phyloP scores from a whole-genome alignment of 805 yeast genomes.

The Zygosaccharomyces siamensis region DNA sequence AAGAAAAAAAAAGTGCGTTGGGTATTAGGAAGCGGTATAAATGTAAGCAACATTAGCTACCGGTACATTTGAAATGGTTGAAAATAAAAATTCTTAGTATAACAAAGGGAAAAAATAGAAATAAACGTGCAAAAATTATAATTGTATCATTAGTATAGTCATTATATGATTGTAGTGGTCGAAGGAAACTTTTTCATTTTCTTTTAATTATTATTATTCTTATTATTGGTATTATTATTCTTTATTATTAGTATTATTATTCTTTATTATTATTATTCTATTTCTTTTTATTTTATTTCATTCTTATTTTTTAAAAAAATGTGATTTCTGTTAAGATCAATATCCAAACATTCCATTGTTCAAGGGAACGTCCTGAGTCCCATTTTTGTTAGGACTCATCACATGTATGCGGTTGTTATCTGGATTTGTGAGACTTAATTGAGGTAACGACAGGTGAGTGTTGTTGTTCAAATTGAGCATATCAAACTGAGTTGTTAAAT shows the following conservation, averaged over 20 bases:
- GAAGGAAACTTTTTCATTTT: not conserved
- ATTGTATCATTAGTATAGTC: not conserved
- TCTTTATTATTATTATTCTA: not conserved
- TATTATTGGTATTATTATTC: too few relatives aligned
- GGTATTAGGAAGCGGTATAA: too few relatives aligned
- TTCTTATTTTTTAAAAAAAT: not conserved
- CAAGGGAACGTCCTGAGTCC: slow-evolving; percentile 10
- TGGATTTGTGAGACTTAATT: slow-evolving; percentile 28
- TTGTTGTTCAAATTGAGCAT: slow-evolving; percentile 27
- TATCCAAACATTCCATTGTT: slow-evolving; percentile 12
- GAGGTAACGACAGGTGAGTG: slow-evolving; percentile 31
- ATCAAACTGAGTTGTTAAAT: slow-evolving; percentile 29
- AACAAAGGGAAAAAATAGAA: not conserved
- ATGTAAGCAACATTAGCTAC: too few relatives aligned
- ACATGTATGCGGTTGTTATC: slow-evolving; percentile 13
- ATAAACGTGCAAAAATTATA: not conserved
- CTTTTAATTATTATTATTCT: not conserved
- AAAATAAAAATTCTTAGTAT: not conserved
- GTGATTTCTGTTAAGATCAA: not conserved
- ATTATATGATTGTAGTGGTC: not conserved
- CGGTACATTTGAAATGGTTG: not conserved
- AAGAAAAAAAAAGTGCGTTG: too few relatives aligned
- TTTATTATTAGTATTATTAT: too few relatives aligned
- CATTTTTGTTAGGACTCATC: slow-evolving; percentile 14
- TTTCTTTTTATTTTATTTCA: not conserved